Base-by-base conservation (phyloP, 2,329 filamentous ascomycete genomes). In the Botryotinia convoluta region DNA sequence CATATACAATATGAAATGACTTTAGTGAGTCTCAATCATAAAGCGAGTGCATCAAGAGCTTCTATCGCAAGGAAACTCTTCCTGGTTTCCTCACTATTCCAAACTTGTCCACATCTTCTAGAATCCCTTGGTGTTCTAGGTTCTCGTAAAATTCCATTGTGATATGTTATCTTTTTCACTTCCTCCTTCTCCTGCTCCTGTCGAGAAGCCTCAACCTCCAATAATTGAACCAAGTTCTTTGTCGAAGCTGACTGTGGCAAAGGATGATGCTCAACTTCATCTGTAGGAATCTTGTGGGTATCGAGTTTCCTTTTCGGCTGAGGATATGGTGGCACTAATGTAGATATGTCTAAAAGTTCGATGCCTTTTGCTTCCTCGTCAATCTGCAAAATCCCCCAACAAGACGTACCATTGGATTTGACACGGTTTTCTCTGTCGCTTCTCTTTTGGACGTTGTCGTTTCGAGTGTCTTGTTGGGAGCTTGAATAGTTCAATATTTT, bases 91-190 rank as follows among this genome's bases (percentile, higher is more conserved):
- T 42, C 64, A 5, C 4, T 35, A 29, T 68, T 48, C 64, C 64
- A 68, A 68, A 68, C 64, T 37, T 68, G 64, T 10, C 45, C 64
- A 42, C 44, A 29, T 29, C 64, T 26, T 68, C 35, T 68, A 7
- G 45, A 54, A 54, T 54, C 16, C 45, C 64, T 68, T 29, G 45
- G 45, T 9, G 14, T 68, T 26, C 45, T 68, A 42, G 45, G 12
- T 22, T 29, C 12, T 39, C 51, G 45, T 37, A 22, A 18, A n/a
- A n/a, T 18, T 39, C 3, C 5, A 39, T 20, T 35, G 22, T 4
- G 22, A 67, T 16, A 6, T n/a, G 9, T 51, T 16, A 7, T 51
- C 7, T 22, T 48, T 54, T 22, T 16, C 26, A 54, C 8, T 26
- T 16, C 45, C 8, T 39, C 45, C 45, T 54, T 51, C 35, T 54